A percentile compares a stretch with the other conserved stretches of the same genome.
Evolutionary conservation across 331 rosid species (phyloP).

Genomic region (Malus hybrid): DNA sequence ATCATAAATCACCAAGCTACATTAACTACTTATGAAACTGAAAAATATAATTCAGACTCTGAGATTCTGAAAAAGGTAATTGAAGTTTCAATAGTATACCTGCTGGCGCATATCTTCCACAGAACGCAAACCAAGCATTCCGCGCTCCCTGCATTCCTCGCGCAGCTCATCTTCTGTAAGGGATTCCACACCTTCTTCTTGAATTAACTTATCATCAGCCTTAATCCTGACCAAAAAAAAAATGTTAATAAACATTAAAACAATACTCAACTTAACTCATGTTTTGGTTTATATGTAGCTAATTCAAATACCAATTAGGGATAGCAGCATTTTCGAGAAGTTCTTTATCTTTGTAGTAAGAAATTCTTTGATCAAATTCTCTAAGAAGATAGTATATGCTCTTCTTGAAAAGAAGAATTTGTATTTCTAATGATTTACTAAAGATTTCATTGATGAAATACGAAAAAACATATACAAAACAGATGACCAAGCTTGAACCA

Average conservation of each 20-base stretch:
- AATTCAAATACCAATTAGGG: not conserved
- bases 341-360: not conserved
- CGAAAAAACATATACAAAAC: not conserved
- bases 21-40: not conserved
- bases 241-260: not conserved
- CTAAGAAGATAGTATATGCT: not conserved
- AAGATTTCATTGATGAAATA: not conserved
- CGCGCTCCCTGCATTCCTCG: constrained; percentile 93
- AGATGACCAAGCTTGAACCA: not conserved
- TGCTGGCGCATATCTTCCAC: constrained; percentile 97
- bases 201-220: constrained; percentile 83
- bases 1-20: not conserved
- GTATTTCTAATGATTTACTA: not conserved
- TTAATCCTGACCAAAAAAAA: constrained; percentile 52
- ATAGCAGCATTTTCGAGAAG: not conserved
- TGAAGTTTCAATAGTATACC: constrained; percentile 33
- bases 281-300: not conserved
- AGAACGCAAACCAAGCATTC: constrained; percentile 90
- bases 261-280: not conserved
- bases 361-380: not conserved
- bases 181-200: constrained; percentile 89
- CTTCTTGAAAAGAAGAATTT: not conserved
- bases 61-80: not conserved
- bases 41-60: not conserved
- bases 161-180: constrained; percentile 92